Percentiles rank a stretch among this genome's conserved stretches.
These are phyloP conservation scores for Graphilbum fragrans DNA, from an alignment of 2,329 filamentous ascomycete species.

Conservation along the genomic window DNA sequence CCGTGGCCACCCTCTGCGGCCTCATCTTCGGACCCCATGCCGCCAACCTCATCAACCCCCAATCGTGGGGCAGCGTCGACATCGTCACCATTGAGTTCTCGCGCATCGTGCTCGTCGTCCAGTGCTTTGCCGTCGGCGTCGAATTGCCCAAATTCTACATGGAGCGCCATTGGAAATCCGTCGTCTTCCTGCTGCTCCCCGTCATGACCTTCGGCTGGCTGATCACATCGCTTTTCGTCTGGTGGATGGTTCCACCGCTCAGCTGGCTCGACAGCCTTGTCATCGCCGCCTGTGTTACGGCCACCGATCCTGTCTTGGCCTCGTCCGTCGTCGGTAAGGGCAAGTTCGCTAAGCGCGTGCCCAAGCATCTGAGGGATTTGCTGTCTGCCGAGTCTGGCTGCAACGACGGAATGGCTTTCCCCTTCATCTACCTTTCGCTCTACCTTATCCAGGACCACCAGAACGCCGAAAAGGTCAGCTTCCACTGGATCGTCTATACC, in stretches of 20 bases:
- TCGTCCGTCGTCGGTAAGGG: conserved; percentile 98
- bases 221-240: conserved; percentile 84
- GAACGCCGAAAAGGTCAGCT: conserved; percentile 54
- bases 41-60: conserved; percentile 66
- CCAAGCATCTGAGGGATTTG: conserved; percentile 91
- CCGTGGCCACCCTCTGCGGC: conserved; percentile 77
- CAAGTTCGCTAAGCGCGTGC: conserved; percentile 94
- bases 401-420: conserved; percentile 99
- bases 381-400: conserved; percentile 95
- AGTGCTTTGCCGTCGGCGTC: conserved; percentile 86
- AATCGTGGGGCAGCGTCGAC: conserved; percentile 70
- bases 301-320: conserved; percentile 90
- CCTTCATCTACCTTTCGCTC: conserved; percentile 85
- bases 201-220: conserved; percentile 98
- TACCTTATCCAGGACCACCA: conserved; percentile 79
- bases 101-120: conserved; percentile 77
- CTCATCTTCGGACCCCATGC: conserved; percentile 83
- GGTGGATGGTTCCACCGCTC: conserved; percentile 72
- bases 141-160: conserved; percentile 91
- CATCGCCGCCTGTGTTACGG: conserved; percentile 86
- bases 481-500: conserved; percentile 81
- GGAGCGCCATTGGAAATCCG: conserved; percentile 94
- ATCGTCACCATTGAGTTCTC: conserved; percentile 84
- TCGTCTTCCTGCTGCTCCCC: conserved; percentile 74
- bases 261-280: conserved; percentile 84